Evolutionary conservation across 1,139 yeast genomes (phyloP).

Genomic region (Pneumocystis canis): DNA sequence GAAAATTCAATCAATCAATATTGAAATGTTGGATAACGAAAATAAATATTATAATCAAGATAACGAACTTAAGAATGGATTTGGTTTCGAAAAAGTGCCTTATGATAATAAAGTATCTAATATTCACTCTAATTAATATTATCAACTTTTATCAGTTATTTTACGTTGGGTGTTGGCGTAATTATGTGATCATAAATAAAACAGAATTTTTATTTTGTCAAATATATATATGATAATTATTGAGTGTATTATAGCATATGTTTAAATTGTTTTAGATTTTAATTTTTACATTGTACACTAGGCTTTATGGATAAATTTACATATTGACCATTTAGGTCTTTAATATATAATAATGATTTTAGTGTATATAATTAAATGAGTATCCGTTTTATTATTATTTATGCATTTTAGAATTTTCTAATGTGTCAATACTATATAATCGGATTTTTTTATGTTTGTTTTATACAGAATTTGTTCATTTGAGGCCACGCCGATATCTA

Average conservation of each 20-base stretch:
- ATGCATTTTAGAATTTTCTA: too few relatives aligned
- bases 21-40: not conserved
- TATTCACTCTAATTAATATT: not conserved
- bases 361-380: not conserved
- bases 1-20: not conserved
- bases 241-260: not conserved
- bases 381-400: not conserved
- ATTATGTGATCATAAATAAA: not conserved
- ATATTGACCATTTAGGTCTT: not conserved
- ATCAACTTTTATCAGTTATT: not conserved
- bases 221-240: not conserved
- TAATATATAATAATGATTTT: not conserved
- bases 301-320: not conserved
- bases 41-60: not conserved
- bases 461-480: not conserved
- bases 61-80: not conserved
- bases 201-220: not conserved
- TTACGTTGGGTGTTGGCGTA: not conserved
- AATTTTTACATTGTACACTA: not conserved
- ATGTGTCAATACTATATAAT: too few relatives aligned
- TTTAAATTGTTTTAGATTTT: not conserved
- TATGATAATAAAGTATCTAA: not conserved
- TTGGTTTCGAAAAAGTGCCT: not conserved
- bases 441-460: too few relatives aligned
- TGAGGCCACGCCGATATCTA: not conserved